phyloP scores from a whole-genome alignment of 805 yeast genomes.

The Debaryomyces castellii region DNA sequence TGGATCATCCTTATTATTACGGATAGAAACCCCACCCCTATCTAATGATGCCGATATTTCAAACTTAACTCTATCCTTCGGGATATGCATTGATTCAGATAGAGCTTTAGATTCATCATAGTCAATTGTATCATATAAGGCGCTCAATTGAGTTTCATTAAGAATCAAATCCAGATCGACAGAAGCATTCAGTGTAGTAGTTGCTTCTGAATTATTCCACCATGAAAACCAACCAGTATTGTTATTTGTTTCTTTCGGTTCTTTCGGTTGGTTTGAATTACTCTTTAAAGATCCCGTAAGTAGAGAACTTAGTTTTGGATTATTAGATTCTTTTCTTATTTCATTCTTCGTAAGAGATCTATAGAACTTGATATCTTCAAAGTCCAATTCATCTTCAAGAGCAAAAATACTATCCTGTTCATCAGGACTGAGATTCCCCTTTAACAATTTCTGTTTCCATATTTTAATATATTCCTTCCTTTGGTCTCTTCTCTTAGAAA shows the following conservation, averaged over 20 bases:
- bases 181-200: slow-evolving; percentile 28
- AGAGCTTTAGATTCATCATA: slow-evolving; percentile 65
- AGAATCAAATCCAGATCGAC: slow-evolving; percentile 35
- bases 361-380: slow-evolving; percentile 82
- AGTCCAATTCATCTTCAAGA: slow-evolving; percentile 60
- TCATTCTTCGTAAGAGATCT: slow-evolving; percentile 75
- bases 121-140: slow-evolving; percentile 90
- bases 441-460: slow-evolving; percentile 63
- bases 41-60: slow-evolving; percentile 67
- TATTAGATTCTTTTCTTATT: slow-evolving; percentile 61
- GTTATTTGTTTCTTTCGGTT: slow-evolving; percentile 16
- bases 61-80: slow-evolving; percentile 69
- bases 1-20: slow-evolving; percentile 34
- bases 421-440: slow-evolving; percentile 22
- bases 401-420: slow-evolving; percentile 42
- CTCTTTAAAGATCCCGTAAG: slow-evolving; percentile 6
- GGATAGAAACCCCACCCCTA: slow-evolving; percentile 74
- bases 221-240: slow-evolving; percentile 67
- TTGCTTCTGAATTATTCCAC: slow-evolving; percentile 48
- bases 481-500: slow-evolving; percentile 69
- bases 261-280: too few species aligned
- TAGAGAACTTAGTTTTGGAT: slow-evolving; percentile 29
- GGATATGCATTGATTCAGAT: slow-evolving; percentile 58
- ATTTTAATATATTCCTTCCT: slow-evolving; percentile 63
- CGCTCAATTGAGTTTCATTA: slow-evolving; percentile 85